phyloP scores from a whole-genome alignment of 2,329 filamentous ascomycete species.

The Cercospora sp. region DNA sequence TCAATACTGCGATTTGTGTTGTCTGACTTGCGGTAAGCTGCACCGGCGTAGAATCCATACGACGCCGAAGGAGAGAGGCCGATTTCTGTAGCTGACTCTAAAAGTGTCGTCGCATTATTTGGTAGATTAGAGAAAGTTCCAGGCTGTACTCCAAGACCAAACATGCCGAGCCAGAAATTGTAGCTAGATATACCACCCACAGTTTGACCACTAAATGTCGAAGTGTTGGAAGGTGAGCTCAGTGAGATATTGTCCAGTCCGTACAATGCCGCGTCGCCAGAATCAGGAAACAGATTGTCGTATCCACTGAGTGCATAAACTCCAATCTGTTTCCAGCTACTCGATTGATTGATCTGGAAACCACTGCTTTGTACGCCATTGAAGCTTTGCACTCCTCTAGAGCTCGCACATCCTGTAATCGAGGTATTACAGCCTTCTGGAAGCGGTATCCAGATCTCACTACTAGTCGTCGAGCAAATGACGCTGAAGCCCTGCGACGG shows the following conservation, averaged over 20 bases:
- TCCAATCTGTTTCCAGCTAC: constrained; percentile 9
- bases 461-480: constrained; percentile 6
- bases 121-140: constrained; percentile 23
- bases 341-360: constrained; percentile 12
- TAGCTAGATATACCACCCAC: constrained; percentile 20
- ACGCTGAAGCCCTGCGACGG: constrained; percentile 14
- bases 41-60: constrained; percentile 18
- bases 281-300: constrained; percentile 1
- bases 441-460: constrained; percentile 17
- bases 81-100: neutral
- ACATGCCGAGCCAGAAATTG: constrained; percentile 39
- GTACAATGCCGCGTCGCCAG: constrained; percentile 8
- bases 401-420: constrained; percentile 2
- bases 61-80: constrained; percentile 8
- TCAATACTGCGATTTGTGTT: neutral
- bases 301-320: constrained; percentile 8
- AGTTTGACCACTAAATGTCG: neutral
- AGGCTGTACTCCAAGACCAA: constrained; percentile 33
- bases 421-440: constrained; percentile 10
- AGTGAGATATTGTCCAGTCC: constrained; percentile 14
- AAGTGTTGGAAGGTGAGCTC: neutral
- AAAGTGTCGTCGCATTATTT: constrained; percentile 2
- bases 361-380: constrained; percentile 7
- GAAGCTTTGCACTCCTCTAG: constrained; percentile 8
- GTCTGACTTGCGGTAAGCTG: constrained; percentile 8